These are phyloP conservation scores for Bathelium albidoporum DNA, from an alignment of 495 filamentous ascomycete genomes.

Conservation along the genomic window DNA sequence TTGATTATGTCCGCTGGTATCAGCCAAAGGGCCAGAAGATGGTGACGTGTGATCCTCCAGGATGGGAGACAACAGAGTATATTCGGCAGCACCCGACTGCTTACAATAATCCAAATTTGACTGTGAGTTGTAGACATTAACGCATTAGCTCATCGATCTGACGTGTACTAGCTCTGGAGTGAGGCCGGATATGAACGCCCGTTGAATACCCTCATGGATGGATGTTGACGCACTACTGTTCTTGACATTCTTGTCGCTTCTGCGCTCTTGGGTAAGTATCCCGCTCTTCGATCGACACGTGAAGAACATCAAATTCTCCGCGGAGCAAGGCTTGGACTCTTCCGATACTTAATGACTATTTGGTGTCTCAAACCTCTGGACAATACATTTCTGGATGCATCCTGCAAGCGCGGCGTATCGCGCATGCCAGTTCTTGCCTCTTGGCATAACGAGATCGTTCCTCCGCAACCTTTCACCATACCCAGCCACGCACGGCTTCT, in stretches of 20 bases:
- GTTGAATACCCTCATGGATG: conserved; percentile 38
- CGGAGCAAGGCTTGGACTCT: too few species aligned
- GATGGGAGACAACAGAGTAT: conserved; percentile 60
- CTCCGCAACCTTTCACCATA: not conserved
- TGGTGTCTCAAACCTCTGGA: too few species aligned
- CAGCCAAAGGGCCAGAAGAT: conserved; percentile 48
- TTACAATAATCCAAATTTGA: conserved; percentile 58
- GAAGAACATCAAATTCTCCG: not conserved
- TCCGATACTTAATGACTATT: too few species aligned
- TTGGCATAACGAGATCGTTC: not conserved
- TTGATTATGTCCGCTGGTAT: conserved; percentile 67
- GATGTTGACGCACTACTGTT: conserved; percentile 21
- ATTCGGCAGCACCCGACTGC: conserved; percentile 53
- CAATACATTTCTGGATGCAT: not conserved
- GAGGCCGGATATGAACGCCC: conserved; percentile 36
- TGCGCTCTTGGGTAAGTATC: too few species aligned
- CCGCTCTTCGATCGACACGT: not conserved
- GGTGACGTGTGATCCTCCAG: conserved; percentile 62
- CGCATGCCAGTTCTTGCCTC: not conserved
- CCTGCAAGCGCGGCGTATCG: not conserved
- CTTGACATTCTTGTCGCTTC: not conserved
- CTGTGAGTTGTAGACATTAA: conserved; percentile 38
- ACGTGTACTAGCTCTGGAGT: conserved; percentile 8
- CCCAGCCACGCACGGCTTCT: too few species aligned
- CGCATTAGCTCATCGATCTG: conserved; percentile 3